A percentile compares a stretch with the other conserved stretches of the same genome.
phyloP scores from a whole-genome alignment of 768 basidiomycete species.

The Mycena pura region DNA sequence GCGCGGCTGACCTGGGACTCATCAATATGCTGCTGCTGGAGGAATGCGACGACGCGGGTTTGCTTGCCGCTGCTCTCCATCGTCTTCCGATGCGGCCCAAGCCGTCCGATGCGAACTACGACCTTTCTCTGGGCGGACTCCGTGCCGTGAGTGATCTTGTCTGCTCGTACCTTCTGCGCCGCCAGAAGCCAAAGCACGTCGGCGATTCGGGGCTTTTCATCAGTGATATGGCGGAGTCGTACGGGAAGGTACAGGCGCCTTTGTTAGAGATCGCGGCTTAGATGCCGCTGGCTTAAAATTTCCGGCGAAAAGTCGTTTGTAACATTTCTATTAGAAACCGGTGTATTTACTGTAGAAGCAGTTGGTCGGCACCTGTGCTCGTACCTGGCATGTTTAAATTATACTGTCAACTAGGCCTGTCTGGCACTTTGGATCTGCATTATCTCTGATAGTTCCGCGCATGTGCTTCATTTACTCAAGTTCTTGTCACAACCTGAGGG shows the following conservation, averaged over 20 bases:
- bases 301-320: too few relatives aligned
- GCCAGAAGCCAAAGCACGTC: background rate
- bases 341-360: too few relatives aligned
- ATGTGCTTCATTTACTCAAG: too few relatives aligned
- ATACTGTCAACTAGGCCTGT: too few relatives aligned
- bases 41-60: conserved; percentile 3
- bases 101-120: conserved; percentile 8
- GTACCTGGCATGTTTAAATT: too few relatives aligned
- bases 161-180: background rate
- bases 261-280: too few relatives aligned
- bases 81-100: background rate
- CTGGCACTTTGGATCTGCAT: too few relatives aligned
- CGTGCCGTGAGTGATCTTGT: background rate
- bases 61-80: background rate
- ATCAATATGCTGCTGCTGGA: conserved; percentile 13
- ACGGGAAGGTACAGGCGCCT: background rate
- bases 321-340: too few relatives aligned
- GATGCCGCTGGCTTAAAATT: too few relatives aligned
- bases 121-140: background rate
- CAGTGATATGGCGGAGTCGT: background rate
- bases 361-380: too few relatives aligned
- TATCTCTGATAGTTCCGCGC: too few relatives aligned
- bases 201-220: conserved; percentile 10
- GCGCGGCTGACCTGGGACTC: conserved; percentile 11
- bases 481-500: too few relatives aligned